Base-by-base conservation (phyloP, 2,329 filamentous ascomycete genomes). In the Fusarium nisikadoi region DNA sequence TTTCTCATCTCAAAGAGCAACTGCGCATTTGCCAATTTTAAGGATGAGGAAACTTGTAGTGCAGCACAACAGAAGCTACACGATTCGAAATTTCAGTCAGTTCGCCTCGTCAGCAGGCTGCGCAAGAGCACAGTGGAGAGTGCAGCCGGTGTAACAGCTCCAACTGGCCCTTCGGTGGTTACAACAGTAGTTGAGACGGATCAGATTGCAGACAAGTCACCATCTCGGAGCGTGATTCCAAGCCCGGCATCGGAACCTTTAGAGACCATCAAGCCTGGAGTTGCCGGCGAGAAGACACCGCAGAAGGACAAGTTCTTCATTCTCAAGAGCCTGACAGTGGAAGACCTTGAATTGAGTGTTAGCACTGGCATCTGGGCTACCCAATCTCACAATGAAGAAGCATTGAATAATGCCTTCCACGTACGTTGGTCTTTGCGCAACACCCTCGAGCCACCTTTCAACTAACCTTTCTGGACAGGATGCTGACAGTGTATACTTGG, bases 1-100 rank as follows among this genome's bases (percentile, higher is more conserved):
- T 98, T 98, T 74, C 84, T 98, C 39, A 98, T 98, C 43, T 95
- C 95, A 0, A 98, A 98, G 81, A 98, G 95, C 80, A 98, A 98
- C 79, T 98, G 95, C 78, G 95, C 95, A 0, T 98, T 98, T 83
- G 94, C 97, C 72, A 98, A 98, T 78, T 98, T 97, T 80, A 93
- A 91, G 70, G 92, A 94, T 55, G 94, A 97, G 76, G 83, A 86
- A 6, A 90, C 90, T 9, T 98, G 94, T 78, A 83, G 88, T 11
- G 86, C 89, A 13, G 95, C 95, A 0, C 93, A 97, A 84, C 88
- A 90, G 49, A 91, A 93, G 73, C 92, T 98, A 47, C 94, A 98
- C 80, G 95, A 98, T 77, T 97, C 94, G 3, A 91, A 92, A 62
- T 98, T 98, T 75, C 90, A 95, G 75, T 92, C 93, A 0, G 93